Percentiles rank a stretch among this genome's conserved stretches.
phyloP scores from a whole-genome alignment of 2,329 filamentous ascomycete species.

The Cercospora citrullina region DNA sequence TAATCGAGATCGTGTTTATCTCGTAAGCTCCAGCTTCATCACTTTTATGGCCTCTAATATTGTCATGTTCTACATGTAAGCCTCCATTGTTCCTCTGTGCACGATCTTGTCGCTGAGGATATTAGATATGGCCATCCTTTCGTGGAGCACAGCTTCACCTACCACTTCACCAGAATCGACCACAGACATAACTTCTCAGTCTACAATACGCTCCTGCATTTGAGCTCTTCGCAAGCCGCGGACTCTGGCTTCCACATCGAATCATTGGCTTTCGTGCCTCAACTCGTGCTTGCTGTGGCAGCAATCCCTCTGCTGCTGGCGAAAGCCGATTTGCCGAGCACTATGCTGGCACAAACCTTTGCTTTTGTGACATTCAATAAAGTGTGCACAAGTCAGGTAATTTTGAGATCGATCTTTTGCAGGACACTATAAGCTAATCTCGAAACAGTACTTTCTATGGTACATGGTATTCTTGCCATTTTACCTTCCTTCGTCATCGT shows the following conservation, averaged over 20 bases:
- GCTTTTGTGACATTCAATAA: constrained; percentile 98
- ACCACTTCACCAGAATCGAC: constrained; percentile 89
- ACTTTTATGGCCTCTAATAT: constrained; percentile 75
- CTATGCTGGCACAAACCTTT: constrained; percentile 94
- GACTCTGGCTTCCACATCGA: constrained; percentile 59
- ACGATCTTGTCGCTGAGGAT: constrained; percentile 18
- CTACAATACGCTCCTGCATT: constrained; percentile 89
- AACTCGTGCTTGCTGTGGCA: constrained; percentile 76
- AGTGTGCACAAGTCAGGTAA: constrained; percentile 94
- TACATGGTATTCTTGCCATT: constrained; percentile 92
- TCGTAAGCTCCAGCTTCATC: constrained; percentile 65
- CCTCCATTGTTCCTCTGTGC: constrained; percentile 19
- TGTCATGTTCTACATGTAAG: constrained; percentile 74
- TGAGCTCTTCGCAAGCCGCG: constrained; percentile 66
- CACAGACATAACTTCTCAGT: constrained; percentile 98
- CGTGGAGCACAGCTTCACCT: constrained; percentile 84
- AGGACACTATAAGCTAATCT: constrained; percentile 14
- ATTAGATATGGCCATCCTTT: constrained; percentile 75
- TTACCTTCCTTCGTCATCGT: constrained; percentile 77
- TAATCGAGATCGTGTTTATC: constrained; percentile 50
- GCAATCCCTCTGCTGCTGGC: constrained; percentile 74
- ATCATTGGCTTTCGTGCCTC: constrained; percentile 83
- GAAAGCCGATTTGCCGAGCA: constrained; percentile 75
- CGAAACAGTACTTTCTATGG: constrained; percentile 87
- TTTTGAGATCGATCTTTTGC: constrained; percentile 28